These are phyloP conservation scores for Periconia sp. DNA, from an alignment of 2,329 filamentous ascomycete species.

Conservation along the genomic window DNA sequence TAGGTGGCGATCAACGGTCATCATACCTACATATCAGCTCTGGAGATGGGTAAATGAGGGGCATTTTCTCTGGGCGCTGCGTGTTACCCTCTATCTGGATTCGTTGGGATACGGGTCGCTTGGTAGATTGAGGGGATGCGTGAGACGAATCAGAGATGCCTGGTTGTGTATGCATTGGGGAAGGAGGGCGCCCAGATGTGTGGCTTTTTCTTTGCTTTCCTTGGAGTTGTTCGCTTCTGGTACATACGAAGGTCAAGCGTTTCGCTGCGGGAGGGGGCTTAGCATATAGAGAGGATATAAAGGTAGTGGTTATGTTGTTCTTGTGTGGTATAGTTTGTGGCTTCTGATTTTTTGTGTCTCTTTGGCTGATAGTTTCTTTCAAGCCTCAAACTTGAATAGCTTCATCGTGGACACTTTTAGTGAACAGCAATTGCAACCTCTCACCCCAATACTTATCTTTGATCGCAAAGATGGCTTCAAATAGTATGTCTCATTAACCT, in stretches of 20 bases:
- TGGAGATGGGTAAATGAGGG: too few relatives aligned
- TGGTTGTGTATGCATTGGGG: background rate
- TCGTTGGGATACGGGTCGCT: background rate
- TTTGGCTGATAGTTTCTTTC: background rate
- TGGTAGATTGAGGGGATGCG: background rate
- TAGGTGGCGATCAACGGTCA: too few relatives aligned
- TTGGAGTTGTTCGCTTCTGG: background rate
- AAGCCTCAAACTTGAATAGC: background rate
- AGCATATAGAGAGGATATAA: background rate
- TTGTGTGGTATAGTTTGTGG: background rate
- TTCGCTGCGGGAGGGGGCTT: background rate
- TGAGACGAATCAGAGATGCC: background rate
- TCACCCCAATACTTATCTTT: background rate
- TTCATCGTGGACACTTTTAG: background rate
- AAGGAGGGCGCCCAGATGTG: background rate
- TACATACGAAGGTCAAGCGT: too few relatives aligned
- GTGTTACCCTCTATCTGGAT: too few relatives aligned
- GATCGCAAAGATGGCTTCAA: slow-evolving; percentile 1
- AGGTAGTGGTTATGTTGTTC: background rate
- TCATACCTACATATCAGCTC: too few relatives aligned
- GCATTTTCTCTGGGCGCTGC: too few relatives aligned
- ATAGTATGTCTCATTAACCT: slow-evolving; percentile 10
- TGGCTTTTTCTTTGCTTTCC: background rate
- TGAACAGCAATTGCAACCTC: background rate
- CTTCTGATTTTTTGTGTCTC: background rate